A percentile compares a stretch with the other conserved stretches of the same genome.
Conservation (phyloP, 768 basidiomycete species). For the Mycena sanguinolenta region DNA sequence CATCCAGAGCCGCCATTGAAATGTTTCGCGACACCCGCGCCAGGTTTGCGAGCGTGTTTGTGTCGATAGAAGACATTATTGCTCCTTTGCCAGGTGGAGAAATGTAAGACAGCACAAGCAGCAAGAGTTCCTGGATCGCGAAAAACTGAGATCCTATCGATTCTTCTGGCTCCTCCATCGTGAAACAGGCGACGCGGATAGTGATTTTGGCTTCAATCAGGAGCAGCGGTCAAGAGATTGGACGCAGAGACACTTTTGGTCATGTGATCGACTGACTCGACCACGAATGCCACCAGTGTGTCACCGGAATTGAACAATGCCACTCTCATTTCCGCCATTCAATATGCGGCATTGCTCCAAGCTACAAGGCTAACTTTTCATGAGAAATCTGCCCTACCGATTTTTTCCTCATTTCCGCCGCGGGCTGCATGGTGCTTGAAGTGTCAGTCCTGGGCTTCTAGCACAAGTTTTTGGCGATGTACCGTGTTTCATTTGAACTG, state of each 20-base stretch:
- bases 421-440: background rate
- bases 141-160: constrained; percentile 35
- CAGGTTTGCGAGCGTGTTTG: constrained; percentile 22
- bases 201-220: too few species aligned
- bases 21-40: constrained; percentile 34
- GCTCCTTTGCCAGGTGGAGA: constrained; percentile 24
- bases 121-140: constrained; percentile 33
- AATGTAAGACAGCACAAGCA: constrained; percentile 31
- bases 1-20: constrained; percentile 29
- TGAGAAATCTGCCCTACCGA: background rate
- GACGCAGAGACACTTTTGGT: too few species aligned
- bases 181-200: too few species aligned
- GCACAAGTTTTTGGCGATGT: background rate
- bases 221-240: too few species aligned
- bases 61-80: constrained; percentile 24
- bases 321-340: background rate
- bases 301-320: too few species aligned
- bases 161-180: constrained; percentile 8
- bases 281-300: too few species aligned
- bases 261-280: too few species aligned
- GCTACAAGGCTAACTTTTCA: background rate
- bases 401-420: background rate
- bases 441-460: background rate
- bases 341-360: background rate
- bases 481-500: background rate